Base-by-base conservation (phyloP, 169 alveolate species). In the Plasmodium berghei region DNA sequence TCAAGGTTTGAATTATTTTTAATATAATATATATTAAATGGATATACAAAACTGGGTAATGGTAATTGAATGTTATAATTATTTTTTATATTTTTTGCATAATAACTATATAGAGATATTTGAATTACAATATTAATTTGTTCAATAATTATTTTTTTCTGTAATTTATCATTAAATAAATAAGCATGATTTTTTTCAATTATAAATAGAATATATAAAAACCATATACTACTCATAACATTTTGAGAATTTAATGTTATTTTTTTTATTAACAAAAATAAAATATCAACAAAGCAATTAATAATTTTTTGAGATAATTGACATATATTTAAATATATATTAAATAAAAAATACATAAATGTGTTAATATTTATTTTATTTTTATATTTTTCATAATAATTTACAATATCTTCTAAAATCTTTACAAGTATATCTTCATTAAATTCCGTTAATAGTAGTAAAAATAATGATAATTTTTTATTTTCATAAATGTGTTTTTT, bases 201-300 rank as follows among this genome's bases (percentile, higher is more conserved):
- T 3, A 86, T 73, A 18, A 70, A 59, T 14, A 86, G 52, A 4
- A 86, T 86, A 56, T 86, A 86, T 34, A 86, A 42, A 71, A 86
- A 86, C 91, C 91, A 86, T 20, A 86, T 34, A 62, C 91, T 86
- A 24, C 86, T 56, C 91, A 86, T 86, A 48, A 86, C 28, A 70
- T 69, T 86, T 45, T 71, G 87, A 14, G 91, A 70, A 1, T 86
- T 86, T 45, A 70, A 75, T 3, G 73, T 86, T 24, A 86, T 55
- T 26, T 86, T 86, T 20, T 86, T 86, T 20, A 86, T 86, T 4
- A 86, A 73, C 0, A 61, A 24, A 86, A 86, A 86, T 46, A 86
- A 70, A 45, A 70, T 70, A 59, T 86, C 87, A 24, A 86, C 62
- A 54, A 86, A 86, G 42, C 48, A 61, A 34, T 86, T 86, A 4